Base-by-base conservation (phyloP, 2,329 filamentous ascomycete genomes). In the Hypoxylon sp. region DNA sequence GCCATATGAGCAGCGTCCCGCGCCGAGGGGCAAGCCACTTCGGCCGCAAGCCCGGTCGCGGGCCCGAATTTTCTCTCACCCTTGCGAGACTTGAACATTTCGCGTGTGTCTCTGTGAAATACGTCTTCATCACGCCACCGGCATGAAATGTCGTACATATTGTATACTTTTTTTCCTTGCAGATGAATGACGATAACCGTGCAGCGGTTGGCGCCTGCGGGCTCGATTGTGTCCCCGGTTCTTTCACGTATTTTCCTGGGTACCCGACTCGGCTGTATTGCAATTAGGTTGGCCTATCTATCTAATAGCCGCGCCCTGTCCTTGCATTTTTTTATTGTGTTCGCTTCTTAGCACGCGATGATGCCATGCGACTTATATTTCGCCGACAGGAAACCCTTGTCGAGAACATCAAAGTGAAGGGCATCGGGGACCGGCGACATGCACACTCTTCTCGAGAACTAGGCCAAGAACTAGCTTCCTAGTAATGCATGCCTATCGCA, bases 181-280 rank as follows among this genome's bases (percentile, higher is more conserved):
- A 67, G 69, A 46, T 65, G 64, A 57, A 60, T 61, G 64, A 71
- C 69, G 69, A 70, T 70, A 72, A 72, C 69, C 67, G 67, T 69
- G 67, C 69, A 72, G 59, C 69, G 68, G 69, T 48, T 67, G 66
- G 69, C 60, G 66, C 38, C 63, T 67, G 61, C 41, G 66, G 63
- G 65, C 60, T 67, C 63, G 60, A 19, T 50, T 34, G 59, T 61
- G 46, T 57, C 68, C 65, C 60, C 69, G 65, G 66, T 67, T 66
- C 55, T 65, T 71, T 50, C 67, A 66, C 64, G 59, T 62, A 72
- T 65, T 59, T 67, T 58, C 61, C 67, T 62, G 34, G 67, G 64
- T 68, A 72, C 68, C 70, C 68, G 68, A 72, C 65, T 71, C 72
- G 74, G 73, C 72, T 74, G 74, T 75, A 74, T 73, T 73, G 72